phyloP scores from a whole-genome alignment of 768 basidiomycete species.

The Boletus subcaerulescens region DNA sequence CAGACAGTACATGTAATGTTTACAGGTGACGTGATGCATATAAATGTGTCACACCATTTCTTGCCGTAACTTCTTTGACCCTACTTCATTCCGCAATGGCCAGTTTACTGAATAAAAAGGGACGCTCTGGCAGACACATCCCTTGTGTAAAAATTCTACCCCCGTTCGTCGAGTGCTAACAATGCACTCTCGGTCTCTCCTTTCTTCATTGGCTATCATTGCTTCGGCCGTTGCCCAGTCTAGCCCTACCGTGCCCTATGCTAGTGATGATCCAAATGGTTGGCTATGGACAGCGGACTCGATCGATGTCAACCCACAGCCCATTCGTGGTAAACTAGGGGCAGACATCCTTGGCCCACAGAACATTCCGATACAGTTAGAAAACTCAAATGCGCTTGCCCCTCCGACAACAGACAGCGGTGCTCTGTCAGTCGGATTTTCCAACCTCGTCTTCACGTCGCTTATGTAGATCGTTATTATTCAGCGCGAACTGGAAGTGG shows the following conservation, averaged over 20 bases:
- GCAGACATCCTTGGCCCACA: slow-evolving; percentile 52
- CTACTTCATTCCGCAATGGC: background rate
- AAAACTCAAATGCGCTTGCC: slow-evolving; percentile 57
- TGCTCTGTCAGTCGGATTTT: slow-evolving; percentile 33
- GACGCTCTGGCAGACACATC: background rate
- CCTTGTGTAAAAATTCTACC: slow-evolving; percentile 23
- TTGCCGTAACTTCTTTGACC: slow-evolving; percentile 6
- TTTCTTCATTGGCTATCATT: slow-evolving; percentile 21
- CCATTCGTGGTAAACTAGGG: slow-evolving; percentile 46
- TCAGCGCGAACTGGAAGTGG: slow-evolving; percentile 56
- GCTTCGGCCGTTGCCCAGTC: slow-evolving; percentile 20
- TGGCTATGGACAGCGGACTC: slow-evolving; percentile 37
- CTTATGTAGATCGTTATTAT: background rate
- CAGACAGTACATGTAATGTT: no score
- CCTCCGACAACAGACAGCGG: slow-evolving; percentile 65
- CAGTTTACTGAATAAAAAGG: slow-evolving; percentile 22
- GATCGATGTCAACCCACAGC: slow-evolving; percentile 33
- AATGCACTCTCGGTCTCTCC: slow-evolving; percentile 31
- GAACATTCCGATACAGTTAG: slow-evolving; percentile 50
- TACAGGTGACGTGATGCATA: no score
- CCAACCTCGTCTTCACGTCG: background rate
- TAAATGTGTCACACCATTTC: background rate
- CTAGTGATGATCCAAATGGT: slow-evolving; percentile 45
- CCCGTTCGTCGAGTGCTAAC: slow-evolving; percentile 11
- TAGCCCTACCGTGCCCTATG: slow-evolving; percentile 41